Conservation (phyloP, 305 asterid species). For the Fraxinus platypoda region DNA sequence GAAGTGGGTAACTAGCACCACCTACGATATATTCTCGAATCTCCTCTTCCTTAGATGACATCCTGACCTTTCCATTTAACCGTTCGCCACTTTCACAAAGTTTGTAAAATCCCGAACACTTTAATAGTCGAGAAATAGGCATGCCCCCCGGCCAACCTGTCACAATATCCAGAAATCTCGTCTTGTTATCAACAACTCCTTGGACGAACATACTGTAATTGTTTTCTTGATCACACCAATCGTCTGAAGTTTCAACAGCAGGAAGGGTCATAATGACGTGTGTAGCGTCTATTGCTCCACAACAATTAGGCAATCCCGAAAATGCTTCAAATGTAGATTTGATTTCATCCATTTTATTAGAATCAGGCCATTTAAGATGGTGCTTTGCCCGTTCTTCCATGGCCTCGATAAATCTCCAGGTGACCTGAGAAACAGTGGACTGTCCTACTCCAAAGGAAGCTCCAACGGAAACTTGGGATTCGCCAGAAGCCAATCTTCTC, state of each 20-base stretch:
- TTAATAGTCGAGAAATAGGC: slow-evolving; percentile 69
- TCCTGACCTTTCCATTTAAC: slow-evolving; percentile 44
- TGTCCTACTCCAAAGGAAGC: slow-evolving; percentile 99
- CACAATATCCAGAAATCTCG: slow-evolving; percentile 72
- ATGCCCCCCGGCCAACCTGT: slow-evolving; percentile 99
- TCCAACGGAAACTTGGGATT: slow-evolving; percentile 95
- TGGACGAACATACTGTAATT: slow-evolving; percentile 93
- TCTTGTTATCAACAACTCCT: slow-evolving; percentile 72
- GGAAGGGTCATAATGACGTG: slow-evolving; percentile 94
- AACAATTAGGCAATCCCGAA: slow-evolving; percentile 78
- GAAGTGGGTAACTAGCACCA: slow-evolving; percentile 71
- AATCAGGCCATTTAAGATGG: slow-evolving; percentile 87
- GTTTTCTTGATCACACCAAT: slow-evolving; percentile 88
- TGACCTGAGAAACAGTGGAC: slow-evolving; percentile 95
- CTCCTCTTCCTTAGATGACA: slow-evolving; percentile 39
- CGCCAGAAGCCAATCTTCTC: slow-evolving; percentile 91
- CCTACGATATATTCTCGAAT: slow-evolving; percentile 80
- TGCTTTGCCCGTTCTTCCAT: slow-evolving; percentile 89
- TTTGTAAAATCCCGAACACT: slow-evolving; percentile 71
- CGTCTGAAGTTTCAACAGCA: slow-evolving; percentile 90
- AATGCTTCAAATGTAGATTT: slow-evolving; percentile 56
- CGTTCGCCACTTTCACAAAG: slow-evolving; percentile 75
- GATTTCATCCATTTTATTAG: slow-evolving; percentile 42
- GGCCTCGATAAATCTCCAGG: slow-evolving; percentile 95
- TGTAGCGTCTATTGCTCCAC: slow-evolving; percentile 87